These are phyloP conservation scores for Hygrocybe coccinea DNA, from an alignment of 768 basidiomycete species.

Conservation along the genomic window DNA sequence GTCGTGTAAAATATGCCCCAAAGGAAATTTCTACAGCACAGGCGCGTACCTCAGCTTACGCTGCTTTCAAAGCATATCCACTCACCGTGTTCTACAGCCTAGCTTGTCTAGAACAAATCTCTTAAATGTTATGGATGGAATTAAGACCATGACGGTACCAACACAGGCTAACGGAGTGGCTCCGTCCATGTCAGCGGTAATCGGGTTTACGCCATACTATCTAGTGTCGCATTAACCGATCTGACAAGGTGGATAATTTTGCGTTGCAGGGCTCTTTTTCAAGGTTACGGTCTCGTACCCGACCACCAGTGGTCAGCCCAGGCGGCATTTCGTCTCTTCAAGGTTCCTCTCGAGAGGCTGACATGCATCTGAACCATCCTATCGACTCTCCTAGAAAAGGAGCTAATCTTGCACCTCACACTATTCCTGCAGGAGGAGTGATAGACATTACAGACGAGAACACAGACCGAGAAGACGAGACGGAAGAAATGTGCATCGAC, in stretches of 20 bases:
- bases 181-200: background rate
- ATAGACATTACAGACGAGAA: too few species aligned
- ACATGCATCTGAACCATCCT: background rate
- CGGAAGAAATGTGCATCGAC: conserved; percentile 1
- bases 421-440: background rate
- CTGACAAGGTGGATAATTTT: too few species aligned
- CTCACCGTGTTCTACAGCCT: background rate
- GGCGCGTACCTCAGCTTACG: background rate
- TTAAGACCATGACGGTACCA: background rate
- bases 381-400: background rate
- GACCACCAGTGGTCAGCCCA: too few species aligned
- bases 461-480: background rate
- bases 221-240: too few species aligned
- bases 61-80: background rate
- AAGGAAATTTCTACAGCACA: background rate
- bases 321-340: too few species aligned
- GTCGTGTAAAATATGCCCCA: background rate
- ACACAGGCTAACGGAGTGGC: background rate
- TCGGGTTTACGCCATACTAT: too few species aligned
- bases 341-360: too few species aligned
- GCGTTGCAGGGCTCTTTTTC: too few species aligned
- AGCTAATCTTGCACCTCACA: background rate
- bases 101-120: background rate
- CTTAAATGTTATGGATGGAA: background rate
- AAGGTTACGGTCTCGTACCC: too few species aligned